phyloP scores from a whole-genome alignment of 495 filamentous ascomycete genomes.

The Xylaria venustula region DNA sequence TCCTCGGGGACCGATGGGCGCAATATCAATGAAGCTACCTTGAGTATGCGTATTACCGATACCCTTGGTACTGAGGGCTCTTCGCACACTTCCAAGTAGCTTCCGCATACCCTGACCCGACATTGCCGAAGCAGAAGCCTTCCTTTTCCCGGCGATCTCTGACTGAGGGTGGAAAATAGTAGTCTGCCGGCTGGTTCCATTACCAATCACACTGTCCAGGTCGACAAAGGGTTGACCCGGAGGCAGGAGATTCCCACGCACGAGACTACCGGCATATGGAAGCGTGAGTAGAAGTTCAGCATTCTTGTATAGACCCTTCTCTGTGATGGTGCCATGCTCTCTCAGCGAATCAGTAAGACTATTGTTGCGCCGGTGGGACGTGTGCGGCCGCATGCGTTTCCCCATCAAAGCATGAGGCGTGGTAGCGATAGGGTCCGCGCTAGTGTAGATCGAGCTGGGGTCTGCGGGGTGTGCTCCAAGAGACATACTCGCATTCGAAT shows the following conservation, averaged over 20 bases:
- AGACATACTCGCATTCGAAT: conserved; percentile 41
- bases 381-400: conserved; percentile 49
- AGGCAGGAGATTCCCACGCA: conserved; percentile 77
- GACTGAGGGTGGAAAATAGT: conserved; percentile 47
- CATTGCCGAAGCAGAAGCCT: conserved; percentile 48
- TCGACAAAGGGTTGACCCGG: conserved; percentile 76
- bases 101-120: conserved; percentile 72
- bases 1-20: conserved; percentile 50
- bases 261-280: conserved; percentile 76
- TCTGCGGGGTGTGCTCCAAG: conserved; percentile 66
- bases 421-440: conserved; percentile 45
- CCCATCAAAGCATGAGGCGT: conserved; percentile 53
- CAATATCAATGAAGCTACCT: conserved; percentile 47
- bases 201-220: conserved; percentile 61
- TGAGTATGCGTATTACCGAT: conserved; percentile 47
- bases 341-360: conserved; percentile 81
- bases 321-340: conserved; percentile 58
- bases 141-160: conserved; percentile 33
- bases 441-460: conserved; percentile 46
- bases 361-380: conserved; percentile 50
- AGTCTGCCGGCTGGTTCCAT: conserved; percentile 37
- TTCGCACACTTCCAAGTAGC: conserved; percentile 81
- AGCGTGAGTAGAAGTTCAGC: conserved; percentile 60
- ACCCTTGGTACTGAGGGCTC: conserved; percentile 73
- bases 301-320: conserved; percentile 49